These are phyloP conservation scores for Fusarium verticillioides DNA, from an alignment of 2,329 filamentous ascomycete species.

Conservation along the genomic window DNA sequence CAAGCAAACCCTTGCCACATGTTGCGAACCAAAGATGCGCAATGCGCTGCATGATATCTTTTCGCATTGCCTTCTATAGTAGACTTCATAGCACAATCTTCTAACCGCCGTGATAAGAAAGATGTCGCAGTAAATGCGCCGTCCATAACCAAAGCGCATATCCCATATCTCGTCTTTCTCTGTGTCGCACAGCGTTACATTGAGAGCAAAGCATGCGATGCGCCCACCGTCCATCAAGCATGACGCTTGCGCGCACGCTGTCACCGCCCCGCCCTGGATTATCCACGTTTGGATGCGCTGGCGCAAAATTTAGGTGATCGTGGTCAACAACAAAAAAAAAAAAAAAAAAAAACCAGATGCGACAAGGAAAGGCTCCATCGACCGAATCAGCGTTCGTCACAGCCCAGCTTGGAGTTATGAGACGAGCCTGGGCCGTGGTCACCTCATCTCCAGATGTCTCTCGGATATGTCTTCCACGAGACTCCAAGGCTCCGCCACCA, in stretches of 20 bases:
- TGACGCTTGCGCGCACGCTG: conserved; percentile 46
- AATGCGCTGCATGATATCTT: conserved; percentile 21
- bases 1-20: conserved; percentile 38
- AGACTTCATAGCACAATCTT: neutral
- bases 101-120: neutral
- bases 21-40: conserved; percentile 39
- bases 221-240: conserved; percentile 43
- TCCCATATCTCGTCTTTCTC: conserved; percentile 3
- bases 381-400: conserved; percentile 42
- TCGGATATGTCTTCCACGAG: conserved; percentile 9
- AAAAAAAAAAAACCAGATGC: conserved; percentile 39
- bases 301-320: conserved; percentile 34
- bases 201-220: conserved; percentile 40
- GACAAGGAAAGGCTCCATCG: conserved; percentile 36
- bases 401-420: conserved; percentile 31
- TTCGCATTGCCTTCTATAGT: neutral
- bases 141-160: conserved; percentile 27
- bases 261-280: conserved; percentile 43
- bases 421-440: conserved; percentile 24
- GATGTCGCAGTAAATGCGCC: conserved; percentile 10
- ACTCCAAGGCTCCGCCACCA: conserved; percentile 9
- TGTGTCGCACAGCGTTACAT: conserved; percentile 34
- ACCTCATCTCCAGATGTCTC: conserved; percentile 30
- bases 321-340: conserved; percentile 42
- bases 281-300: conserved; percentile 45